These are phyloP conservation scores for Entelexis paramagnoliae DNA, from an alignment of 1,139 yeast genomes.

Conservation along the genomic window DNA sequence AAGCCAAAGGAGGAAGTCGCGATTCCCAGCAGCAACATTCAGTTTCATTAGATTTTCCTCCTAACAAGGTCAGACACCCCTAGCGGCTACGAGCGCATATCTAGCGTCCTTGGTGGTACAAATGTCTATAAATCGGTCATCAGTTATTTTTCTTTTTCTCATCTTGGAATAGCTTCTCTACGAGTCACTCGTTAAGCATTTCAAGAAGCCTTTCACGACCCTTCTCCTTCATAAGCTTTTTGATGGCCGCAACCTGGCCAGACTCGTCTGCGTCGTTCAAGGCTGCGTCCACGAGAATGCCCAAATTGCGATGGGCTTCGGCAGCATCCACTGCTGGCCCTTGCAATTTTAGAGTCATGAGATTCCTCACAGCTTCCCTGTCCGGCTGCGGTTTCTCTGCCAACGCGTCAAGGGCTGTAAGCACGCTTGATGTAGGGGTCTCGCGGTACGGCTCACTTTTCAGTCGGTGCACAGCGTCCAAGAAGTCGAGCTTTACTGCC, in stretches of 20 bases:
- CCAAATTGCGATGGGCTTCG: slow-evolving; percentile 26
- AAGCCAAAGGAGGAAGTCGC: background rate
- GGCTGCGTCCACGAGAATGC: slow-evolving; percentile 37
- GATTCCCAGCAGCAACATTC: background rate
- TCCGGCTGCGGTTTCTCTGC: slow-evolving; percentile 28
- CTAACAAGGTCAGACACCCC: too few species aligned
- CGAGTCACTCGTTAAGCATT: slow-evolving; percentile 3
- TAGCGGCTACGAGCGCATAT: too few species aligned
- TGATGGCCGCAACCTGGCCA: slow-evolving; percentile 47
- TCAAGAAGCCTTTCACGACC: slow-evolving; percentile 57
- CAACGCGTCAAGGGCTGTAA: slow-evolving; percentile 31
- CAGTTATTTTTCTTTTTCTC: background rate
- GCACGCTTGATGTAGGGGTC: slow-evolving; percentile 26
- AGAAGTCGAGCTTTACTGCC: slow-evolving; percentile 65
- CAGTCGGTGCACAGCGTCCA: slow-evolving; percentile 34
- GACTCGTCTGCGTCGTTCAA: slow-evolving; percentile 21
- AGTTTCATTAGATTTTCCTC: background rate
- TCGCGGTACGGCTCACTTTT: slow-evolving; percentile 25
- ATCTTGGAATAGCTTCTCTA: background rate
- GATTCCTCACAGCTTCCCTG: slow-evolving; percentile 32
- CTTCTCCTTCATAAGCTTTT: slow-evolving; percentile 51
- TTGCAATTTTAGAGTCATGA: slow-evolving; percentile 27
- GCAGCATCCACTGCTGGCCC: slow-evolving; percentile 28
- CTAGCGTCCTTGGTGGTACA: too few species aligned
- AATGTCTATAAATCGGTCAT: background rate